Conservation (phyloP, 2,329 filamentous ascomycete species). For the Penicillium sp. region DNA sequence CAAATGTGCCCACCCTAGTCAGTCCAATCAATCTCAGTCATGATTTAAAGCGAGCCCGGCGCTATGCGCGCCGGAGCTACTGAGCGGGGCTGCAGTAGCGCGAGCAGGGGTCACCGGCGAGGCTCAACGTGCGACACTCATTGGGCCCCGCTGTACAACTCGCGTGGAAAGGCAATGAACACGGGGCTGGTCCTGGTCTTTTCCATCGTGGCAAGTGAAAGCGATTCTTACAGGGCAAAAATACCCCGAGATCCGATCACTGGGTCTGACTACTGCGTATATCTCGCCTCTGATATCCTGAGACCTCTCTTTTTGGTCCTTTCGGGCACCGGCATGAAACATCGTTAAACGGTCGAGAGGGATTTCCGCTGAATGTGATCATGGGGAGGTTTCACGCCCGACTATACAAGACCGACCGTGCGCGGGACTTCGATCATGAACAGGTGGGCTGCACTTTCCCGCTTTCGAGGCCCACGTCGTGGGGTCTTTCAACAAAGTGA, state of each 20-base stretch:
- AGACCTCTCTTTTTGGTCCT: not conserved
- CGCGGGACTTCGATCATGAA: constrained; percentile 50
- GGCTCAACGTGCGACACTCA: constrained; percentile 13
- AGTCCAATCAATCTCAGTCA: not conserved
- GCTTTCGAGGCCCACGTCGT: not conserved
- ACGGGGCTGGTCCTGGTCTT: not conserved
- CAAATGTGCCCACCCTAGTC: not conserved
- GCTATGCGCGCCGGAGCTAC: not conserved
- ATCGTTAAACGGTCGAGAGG: constrained; percentile 3
- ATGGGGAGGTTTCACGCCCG: constrained; percentile 43
- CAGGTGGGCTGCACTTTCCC: constrained; percentile 33
- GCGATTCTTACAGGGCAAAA: not conserved
- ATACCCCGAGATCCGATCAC: not conserved
- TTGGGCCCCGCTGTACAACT: constrained; percentile 15
- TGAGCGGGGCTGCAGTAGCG: constrained; percentile 10
- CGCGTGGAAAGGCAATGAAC: not conserved
- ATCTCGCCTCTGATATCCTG: constrained; percentile 7
- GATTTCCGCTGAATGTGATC: constrained; percentile 6
- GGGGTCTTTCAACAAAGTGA: not conserved
- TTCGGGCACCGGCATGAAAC: constrained; percentile 6
- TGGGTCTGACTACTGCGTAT: constrained; percentile 4
- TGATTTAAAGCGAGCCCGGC: not conserved
- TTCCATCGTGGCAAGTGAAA: not conserved
- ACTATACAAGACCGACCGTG: constrained; percentile 50
- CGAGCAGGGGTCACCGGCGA: constrained; percentile 8